phyloP scores from a whole-genome alignment of 192 early-diverging fungal species.

The Coemansia sp. region DNA sequence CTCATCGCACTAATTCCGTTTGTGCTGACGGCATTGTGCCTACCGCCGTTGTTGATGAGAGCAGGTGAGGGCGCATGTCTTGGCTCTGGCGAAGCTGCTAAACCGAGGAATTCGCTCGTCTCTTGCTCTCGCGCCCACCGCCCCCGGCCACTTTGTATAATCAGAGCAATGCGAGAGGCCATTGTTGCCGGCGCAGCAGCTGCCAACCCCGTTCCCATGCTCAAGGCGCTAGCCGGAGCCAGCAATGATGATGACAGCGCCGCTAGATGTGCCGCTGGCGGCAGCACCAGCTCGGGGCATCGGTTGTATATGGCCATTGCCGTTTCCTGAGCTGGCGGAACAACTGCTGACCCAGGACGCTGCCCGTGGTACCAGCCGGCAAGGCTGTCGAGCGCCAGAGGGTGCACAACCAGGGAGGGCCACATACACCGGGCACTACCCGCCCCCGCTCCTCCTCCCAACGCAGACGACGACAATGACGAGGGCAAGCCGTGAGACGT shows the following conservation, averaged over 20 bases:
- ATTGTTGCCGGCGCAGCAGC: not conserved
- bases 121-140: not conserved
- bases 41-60: not conserved
- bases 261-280: conserved; percentile 1
- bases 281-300: conserved; percentile 24
- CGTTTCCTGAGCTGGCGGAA: conserved; percentile 16
- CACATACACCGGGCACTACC: conserved; percentile 12
- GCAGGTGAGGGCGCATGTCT: not conserved
- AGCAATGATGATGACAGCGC: not conserved
- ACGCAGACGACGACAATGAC: not conserved
- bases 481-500: conserved; percentile 24
- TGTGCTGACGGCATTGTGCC: not conserved
- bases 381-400: conserved; percentile 37
- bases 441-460: not conserved
- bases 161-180: not conserved
- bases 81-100: not conserved
- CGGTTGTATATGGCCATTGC: conserved; percentile 42
- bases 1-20: not conserved
- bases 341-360: not conserved
- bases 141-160: not conserved
- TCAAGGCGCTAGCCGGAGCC: not conserved
- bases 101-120: not conserved
- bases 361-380: conserved; percentile 12
- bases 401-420: conserved; percentile 41
- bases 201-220: not conserved